These are phyloP conservation scores for Trichosporon sp. DNA, from an alignment of 1,284 basidiomycete species.

Conservation along the genomic window DNA sequence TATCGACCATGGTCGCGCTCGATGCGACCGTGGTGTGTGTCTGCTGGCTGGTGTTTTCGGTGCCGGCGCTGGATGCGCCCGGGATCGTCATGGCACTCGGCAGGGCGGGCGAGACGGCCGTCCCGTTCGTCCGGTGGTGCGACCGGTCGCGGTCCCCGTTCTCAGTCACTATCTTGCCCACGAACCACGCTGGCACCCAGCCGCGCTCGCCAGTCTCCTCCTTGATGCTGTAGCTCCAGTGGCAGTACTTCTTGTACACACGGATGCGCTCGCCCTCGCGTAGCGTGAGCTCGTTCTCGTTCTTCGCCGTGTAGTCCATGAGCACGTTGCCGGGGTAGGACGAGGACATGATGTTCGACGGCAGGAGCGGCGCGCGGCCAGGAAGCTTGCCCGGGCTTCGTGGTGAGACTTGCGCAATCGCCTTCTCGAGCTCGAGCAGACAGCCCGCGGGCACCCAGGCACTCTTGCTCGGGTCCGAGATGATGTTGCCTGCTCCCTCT, in stretches of 20 bases:
- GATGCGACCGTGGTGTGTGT: background rate
- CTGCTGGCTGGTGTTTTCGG: background rate
- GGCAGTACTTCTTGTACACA: conserved; percentile 96
- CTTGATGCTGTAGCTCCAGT: conserved; percentile 89
- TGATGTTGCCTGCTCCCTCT: conserved; percentile 71
- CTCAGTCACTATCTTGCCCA: conserved; percentile 31
- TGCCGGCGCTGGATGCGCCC: background rate
- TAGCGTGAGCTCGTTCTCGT: conserved; percentile 79
- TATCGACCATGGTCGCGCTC: background rate
- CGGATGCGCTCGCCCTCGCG: conserved; percentile 77
- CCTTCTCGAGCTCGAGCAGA: conserved; percentile 81
- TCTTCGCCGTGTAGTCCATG: conserved; percentile 90
- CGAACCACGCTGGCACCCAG: conserved; percentile 67
- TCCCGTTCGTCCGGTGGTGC: background rate
- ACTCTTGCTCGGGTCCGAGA: conserved; percentile 66
- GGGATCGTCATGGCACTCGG: background rate
- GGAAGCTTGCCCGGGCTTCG: conserved; percentile 12
- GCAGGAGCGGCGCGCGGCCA: conserved; percentile 62
- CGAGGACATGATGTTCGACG: conserved; percentile 80
- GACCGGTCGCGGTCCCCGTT: background rate
- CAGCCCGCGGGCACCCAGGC: conserved; percentile 84
- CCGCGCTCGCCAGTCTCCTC: conserved; percentile 80
- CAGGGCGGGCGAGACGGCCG: background rate
- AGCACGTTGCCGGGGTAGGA: conserved; percentile 89
- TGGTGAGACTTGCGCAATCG: conserved; percentile 43